phyloP scores from a whole-genome alignment of 352 stramenopile genomes.

The Phytopythium aichiense region DNA sequence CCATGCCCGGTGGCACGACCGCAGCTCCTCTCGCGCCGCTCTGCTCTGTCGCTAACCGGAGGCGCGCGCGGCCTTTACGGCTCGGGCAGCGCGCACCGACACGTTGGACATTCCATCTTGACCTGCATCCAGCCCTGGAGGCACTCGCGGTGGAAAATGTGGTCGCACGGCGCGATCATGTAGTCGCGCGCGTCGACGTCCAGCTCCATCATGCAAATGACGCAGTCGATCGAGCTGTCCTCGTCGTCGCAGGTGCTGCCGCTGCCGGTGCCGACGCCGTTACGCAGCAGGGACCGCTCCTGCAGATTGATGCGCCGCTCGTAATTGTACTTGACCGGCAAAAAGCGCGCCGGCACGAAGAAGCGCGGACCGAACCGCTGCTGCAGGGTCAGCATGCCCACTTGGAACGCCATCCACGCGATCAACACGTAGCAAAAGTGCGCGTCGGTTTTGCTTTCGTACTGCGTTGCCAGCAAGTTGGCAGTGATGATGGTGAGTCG shows the following conservation, averaged over 20 bases:
- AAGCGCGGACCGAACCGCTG: conserved; percentile 91
- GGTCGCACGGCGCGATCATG: conserved; percentile 96
- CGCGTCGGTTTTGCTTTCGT: conserved; percentile 63
- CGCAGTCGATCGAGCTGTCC: conserved; percentile 69
- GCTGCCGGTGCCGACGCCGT: conserved; percentile 6
- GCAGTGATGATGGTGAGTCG: too few relatives aligned
- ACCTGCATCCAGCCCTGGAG: conserved; percentile 97
- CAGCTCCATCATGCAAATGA: conserved; percentile 87
- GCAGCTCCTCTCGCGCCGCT: neutral
- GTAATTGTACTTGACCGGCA: conserved; percentile 98
- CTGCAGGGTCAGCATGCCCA: conserved; percentile 91
- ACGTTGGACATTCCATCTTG: conserved; percentile 97
- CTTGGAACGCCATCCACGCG: conserved; percentile 91
- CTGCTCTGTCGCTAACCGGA: neutral
- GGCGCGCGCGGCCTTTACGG: conserved; percentile 27
- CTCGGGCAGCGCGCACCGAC: conserved; percentile 87
- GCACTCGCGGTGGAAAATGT: conserved; percentile 95
- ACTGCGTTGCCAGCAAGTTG: conserved; percentile 23
- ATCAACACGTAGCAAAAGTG: conserved; percentile 76
- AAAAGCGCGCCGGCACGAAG: conserved; percentile 93
- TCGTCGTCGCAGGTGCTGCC: conserved; percentile 38
- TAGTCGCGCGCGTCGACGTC: conserved; percentile 85
- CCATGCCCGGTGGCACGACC: too few relatives aligned
- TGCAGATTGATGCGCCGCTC: conserved; percentile 79
- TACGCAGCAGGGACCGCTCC: conserved; percentile 57